Evolutionary conservation across 257 asterid genomes (phyloP).

Genomic region (Solanum lignicaule): DNA sequence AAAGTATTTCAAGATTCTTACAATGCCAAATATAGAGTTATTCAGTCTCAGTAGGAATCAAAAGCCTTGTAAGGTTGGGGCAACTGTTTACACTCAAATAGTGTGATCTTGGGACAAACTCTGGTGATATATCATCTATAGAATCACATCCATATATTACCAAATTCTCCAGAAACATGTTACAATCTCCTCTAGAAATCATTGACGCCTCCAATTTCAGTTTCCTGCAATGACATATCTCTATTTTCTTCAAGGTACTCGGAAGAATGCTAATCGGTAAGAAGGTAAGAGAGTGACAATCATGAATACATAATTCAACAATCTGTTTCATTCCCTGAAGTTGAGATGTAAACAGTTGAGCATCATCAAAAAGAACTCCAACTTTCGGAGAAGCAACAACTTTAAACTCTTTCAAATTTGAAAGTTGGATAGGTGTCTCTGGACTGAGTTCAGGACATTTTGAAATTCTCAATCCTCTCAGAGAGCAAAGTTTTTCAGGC

Average conservation of each 20-base stretch:
- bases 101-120: background rate
- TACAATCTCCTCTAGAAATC: too few relatives aligned
- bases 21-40: background rate
- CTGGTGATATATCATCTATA: background rate
- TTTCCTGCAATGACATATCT: rapidly evolving
- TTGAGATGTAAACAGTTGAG: too few relatives aligned
- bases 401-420: too few relatives aligned
- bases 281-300: too few relatives aligned
- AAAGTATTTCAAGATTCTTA: too few relatives aligned
- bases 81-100: rapidly evolving
- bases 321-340: background rate
- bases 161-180: too few relatives aligned
- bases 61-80: background rate
- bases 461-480: background rate
- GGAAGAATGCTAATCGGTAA: background rate
- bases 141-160: background rate
- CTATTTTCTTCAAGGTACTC: background rate
- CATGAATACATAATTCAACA: background rate
- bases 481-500: background rate
- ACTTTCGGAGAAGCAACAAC: too few relatives aligned
- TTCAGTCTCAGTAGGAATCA: background rate
- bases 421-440: too few relatives aligned
- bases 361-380: too few relatives aligned
- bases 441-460: background rate
- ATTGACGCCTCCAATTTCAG: too few relatives aligned